Percentiles rank a stretch among this genome's conserved stretches.
Conservation (phyloP, 148 eudicot genomes). For the Spergularia marina region DNA sequence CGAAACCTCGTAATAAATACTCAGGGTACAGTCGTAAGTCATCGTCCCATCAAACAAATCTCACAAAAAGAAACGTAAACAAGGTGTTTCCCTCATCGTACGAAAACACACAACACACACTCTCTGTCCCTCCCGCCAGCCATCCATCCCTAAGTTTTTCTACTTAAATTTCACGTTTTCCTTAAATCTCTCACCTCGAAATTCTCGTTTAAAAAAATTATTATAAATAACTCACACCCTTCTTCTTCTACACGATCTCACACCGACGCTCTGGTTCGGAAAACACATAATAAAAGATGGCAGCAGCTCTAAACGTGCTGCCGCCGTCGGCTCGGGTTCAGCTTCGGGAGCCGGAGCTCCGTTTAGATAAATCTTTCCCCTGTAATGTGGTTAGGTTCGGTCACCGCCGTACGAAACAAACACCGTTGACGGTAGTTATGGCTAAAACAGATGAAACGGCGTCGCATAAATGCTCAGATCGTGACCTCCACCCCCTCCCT, state of each 20-base stretch:
- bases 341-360: conserved; percentile 8
- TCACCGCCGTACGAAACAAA: not conserved
- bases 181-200: too few relatives aligned
- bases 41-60: too few relatives aligned
- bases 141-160: too few relatives aligned
- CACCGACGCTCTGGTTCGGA: not conserved
- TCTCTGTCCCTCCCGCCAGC: too few relatives aligned
- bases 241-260: not conserved
- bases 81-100: too few relatives aligned
- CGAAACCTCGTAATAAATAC: too few relatives aligned
- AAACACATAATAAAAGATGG: not conserved
- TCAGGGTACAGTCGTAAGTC: too few relatives aligned
- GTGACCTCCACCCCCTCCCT: conserved; percentile 1
- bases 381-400: conserved; percentile 17
- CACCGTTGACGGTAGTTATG: not conserved
- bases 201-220: too few relatives aligned
- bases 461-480: conserved; percentile 16
- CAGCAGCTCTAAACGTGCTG: conserved; percentile 22
- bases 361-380: not conserved
- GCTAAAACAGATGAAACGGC: conserved; percentile 18
- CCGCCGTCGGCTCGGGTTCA: conserved; percentile 13
- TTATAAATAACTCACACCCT: too few relatives aligned
- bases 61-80: too few relatives aligned
- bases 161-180: too few relatives aligned
- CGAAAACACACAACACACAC: too few relatives aligned